Base-by-base conservation (phyloP, 192 early-diverging fungal species). In the Entomortierella beljakovae region DNA sequence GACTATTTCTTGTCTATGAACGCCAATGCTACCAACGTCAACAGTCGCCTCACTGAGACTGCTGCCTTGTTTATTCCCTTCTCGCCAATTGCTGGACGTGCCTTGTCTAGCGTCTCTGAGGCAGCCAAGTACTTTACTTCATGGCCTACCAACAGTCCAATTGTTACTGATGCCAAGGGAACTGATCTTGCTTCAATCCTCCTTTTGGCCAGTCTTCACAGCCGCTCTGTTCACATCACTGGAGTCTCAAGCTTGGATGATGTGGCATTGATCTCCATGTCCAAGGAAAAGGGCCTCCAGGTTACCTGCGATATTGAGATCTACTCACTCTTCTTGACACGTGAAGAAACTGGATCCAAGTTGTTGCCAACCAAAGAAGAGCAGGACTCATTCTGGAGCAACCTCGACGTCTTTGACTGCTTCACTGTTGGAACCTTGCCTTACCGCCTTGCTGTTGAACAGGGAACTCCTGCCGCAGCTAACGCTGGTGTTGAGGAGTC, bases 271-370 rank as follows among this genome's bases (percentile, higher is more conserved):
- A 94, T 99, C 51, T 83, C 84, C 20, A 88, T 97, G 68, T 90
- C 88, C 68, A 97, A 96, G 82, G 89, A 94, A 32, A 94, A 94
- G 57, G 96, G 94, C 10, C 82, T 96, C 15, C 67, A 82, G 29
- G 94, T 97, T 48, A 96, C 96, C 7, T 99, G 97, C 85, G 98
- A 98, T 79, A 95, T 97, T n/a, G 87, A 90, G 20, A 90, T 97
- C 7, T 91, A 92, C 70, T 82, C 90, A n/a, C 84, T 99, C 43
- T 97, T 97, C 84, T 83, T 93, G 57, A 84, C 88, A 9, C 82
- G 71, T 6, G 84, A 83, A 26, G 86, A 86, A 35, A 74, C 79
- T 58, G 71, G 82, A 32, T 82, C 79, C 25, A 64, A 74, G 29
- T 42, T 86, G 22, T 63, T 89, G 43, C 86, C 88, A 28, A 84